These are phyloP conservation scores for Hyphopichia burtonii DNA, from an alignment of 1,139 yeast genomes.

Conservation along the genomic window DNA sequence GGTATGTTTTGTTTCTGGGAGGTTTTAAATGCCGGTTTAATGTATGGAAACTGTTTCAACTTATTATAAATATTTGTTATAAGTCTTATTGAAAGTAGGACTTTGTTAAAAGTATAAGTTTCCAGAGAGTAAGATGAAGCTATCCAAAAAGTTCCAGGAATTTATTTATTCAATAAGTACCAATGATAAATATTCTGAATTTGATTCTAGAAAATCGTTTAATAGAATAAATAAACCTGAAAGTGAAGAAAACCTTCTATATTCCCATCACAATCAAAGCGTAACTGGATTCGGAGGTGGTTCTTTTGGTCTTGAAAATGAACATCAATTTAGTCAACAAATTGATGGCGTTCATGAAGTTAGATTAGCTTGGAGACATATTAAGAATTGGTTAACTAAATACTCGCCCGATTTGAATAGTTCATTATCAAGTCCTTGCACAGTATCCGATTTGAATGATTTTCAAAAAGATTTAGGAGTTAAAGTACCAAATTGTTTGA, in stretches of 20 bases:
- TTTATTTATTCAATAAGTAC: conserved; percentile 65
- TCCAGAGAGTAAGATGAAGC: conserved; percentile 20
- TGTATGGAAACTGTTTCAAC: too few species aligned
- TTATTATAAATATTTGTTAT: too few species aligned
- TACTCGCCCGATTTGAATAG: conserved; percentile 56
- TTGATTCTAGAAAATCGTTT: conserved; percentile 51
- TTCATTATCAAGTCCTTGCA: conserved; percentile 62
- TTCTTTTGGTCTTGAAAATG: conserved; percentile 8
- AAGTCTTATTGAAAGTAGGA: too few species aligned
- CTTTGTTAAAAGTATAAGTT: too few species aligned
- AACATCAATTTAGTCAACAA: neutral
- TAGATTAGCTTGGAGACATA: conserved; percentile 68
- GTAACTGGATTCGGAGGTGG: conserved; percentile 9
- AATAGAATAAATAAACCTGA: conserved; percentile 46
- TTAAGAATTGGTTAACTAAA: conserved; percentile 58
- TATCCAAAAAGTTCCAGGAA: conserved; percentile 43
- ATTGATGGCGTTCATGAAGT: conserved; percentile 62
- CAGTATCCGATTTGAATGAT: conserved; percentile 57
- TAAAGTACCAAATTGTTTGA: conserved; percentile 57
- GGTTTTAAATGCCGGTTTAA: too few species aligned
- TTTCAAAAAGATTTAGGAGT: conserved; percentile 65
- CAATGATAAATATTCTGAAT: conserved; percentile 68
- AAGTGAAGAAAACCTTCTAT: conserved; percentile 30
- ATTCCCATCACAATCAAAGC: conserved; percentile 28
- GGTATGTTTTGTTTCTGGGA: neutral